Evolutionary conservation across 23 red algal species (phyloP).

Genomic region (Gracilaria caudata): DNA sequence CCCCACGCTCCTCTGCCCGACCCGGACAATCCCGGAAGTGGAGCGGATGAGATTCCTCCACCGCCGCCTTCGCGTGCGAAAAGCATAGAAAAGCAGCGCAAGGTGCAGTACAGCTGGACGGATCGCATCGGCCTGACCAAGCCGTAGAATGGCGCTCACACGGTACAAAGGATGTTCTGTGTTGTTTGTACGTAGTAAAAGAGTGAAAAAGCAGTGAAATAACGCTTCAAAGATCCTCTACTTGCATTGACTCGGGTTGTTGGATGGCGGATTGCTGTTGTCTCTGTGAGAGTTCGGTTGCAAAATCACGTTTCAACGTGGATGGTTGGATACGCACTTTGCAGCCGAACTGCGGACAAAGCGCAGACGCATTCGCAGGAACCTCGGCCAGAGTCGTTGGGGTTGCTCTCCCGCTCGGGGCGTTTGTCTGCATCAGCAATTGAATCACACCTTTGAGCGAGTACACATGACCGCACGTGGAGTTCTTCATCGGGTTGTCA

Average conservation of each 20-base stretch:
- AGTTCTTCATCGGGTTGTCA: constrained; percentile 52
- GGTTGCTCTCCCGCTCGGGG: background rate
- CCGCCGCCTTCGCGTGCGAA: constrained; percentile 7
- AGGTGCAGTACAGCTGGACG: constrained; percentile 17
- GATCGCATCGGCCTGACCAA: constrained; percentile 48
- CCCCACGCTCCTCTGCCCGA: constrained; percentile 38
- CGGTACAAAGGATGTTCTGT: too few species aligned
- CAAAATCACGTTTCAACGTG: constrained; percentile 56
- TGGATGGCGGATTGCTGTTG: constrained; percentile 28
- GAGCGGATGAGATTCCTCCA: constrained; percentile 17
- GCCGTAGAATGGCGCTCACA: background rate
- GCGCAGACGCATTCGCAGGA: constrained; percentile 3
- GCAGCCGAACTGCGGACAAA: constrained; percentile 44
- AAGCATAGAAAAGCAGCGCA: background rate
- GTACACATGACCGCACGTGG: constrained; percentile 50
- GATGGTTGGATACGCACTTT: constrained; percentile 9
- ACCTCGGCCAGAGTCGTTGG: constrained; percentile 33
- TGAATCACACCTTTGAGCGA: constrained; percentile 45
- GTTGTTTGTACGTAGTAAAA: too few species aligned
- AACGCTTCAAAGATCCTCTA: constrained; percentile 32
- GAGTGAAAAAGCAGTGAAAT: background rate
- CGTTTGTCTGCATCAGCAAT: constrained; percentile 41
- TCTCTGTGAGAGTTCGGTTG: constrained; percentile 53
- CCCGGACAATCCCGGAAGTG: constrained; percentile 28
- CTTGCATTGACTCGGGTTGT: constrained; percentile 28